Evolutionary conservation across 163 green algal species (phyloP).

Genomic region (Smithsoniella earleae): DNA sequence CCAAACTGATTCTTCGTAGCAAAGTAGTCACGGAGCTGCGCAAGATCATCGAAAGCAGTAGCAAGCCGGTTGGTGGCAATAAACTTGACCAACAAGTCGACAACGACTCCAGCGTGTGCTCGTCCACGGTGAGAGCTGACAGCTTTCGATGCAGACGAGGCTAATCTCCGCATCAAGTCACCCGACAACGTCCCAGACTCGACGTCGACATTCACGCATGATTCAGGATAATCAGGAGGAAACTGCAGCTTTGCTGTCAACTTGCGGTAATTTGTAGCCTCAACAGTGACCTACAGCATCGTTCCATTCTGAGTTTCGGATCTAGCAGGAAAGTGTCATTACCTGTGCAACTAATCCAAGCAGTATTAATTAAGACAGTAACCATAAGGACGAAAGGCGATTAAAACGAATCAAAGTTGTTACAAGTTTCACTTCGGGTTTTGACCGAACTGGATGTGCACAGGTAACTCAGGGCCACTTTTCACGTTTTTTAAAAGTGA

Average conservation of each 20-base stretch:
- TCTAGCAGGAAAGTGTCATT: no score
- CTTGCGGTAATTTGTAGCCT: conserved; percentile 15
- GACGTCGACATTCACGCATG: not conserved
- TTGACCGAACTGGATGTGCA: no score
- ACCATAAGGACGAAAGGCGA: not conserved
- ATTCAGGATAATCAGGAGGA: not conserved
- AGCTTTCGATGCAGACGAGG: not conserved
- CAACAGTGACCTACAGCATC: conserved; percentile 12
- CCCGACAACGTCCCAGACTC: not conserved
- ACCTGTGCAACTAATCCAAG: no score
- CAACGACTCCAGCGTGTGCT: not conserved
- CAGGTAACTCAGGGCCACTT: no score
- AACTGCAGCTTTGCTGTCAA: conserved; percentile 27
- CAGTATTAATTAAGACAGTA: no score
- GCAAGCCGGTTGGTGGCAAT: conserved; percentile 20
- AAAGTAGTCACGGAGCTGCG: not conserved
- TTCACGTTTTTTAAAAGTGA: no score
- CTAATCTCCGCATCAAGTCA: not conserved
- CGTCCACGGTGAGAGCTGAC: not conserved
- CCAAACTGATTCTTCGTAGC: not conserved
- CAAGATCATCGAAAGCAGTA: conserved; percentile 14
- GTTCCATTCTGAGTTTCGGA: no score
- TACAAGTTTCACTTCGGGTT: no score
- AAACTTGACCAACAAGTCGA: conserved; percentile 11
- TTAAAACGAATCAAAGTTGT: not conserved